Evolutionary conservation across 345 rosid genomes (phyloP).

Genomic region (Salix udensis): DNA sequence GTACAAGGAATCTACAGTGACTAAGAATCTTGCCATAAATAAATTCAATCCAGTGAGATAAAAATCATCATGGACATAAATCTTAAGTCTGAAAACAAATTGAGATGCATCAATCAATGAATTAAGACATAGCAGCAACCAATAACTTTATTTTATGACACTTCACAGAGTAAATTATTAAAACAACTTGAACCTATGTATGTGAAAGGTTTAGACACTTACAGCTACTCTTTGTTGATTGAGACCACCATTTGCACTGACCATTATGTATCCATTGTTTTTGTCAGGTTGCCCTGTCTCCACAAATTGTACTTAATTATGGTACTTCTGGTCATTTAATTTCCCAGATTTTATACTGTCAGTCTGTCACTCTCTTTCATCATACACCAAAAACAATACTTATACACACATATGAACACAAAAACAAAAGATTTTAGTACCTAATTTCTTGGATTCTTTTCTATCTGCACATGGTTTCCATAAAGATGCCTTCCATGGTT

Average conservation of each 20-base stretch:
- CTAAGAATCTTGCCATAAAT: not conserved
- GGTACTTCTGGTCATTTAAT: not conserved
- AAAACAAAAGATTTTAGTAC: slow-evolving; percentile 22
- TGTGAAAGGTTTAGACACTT: slow-evolving; percentile 32
- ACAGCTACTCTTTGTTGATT: slow-evolving; percentile 96
- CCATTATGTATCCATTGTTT: slow-evolving; percentile 64
- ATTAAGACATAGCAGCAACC: not conserved
- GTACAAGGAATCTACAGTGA: not conserved
- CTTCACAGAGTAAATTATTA: not conserved
- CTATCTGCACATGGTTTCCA: slow-evolving; percentile 86
- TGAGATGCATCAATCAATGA: not conserved
- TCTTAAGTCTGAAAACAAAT: not conserved
- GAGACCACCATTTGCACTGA: slow-evolving; percentile 93
- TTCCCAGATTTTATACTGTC: not conserved
- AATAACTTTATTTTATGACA: not conserved
- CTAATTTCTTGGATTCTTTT: slow-evolving; percentile 24
- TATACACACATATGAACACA: not conserved
- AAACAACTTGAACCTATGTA: not conserved
- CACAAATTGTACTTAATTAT: slow-evolving; percentile 7
- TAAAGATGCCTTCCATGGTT: slow-evolving; percentile 46
- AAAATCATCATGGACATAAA: not conserved
- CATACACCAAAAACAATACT: not conserved
- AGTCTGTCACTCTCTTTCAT: not conserved
- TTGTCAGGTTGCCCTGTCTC: slow-evolving; percentile 41
- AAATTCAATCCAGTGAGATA: not conserved